phyloP scores from a whole-genome alignment of 768 basidiomycete genomes.

The Tylopilus subfusipes region DNA sequence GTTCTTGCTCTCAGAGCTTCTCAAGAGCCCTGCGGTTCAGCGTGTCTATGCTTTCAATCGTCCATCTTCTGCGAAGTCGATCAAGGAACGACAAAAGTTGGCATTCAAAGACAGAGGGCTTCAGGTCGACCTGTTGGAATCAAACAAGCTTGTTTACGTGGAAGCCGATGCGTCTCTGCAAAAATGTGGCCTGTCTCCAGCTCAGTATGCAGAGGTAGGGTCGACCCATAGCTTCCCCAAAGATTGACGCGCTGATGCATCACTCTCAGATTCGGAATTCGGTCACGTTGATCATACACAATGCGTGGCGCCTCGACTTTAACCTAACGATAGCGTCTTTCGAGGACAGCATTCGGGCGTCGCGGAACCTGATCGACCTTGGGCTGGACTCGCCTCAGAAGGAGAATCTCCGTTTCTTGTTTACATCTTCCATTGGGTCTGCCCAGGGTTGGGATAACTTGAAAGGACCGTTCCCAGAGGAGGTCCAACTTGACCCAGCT shows the following conservation, averaged over 20 bases:
- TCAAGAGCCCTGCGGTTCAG: conserved; percentile 20
- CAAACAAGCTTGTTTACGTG: conserved; percentile 34
- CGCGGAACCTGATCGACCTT: conserved; percentile 36
- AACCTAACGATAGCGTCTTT: conserved; percentile 41
- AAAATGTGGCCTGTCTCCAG: conserved; percentile 29
- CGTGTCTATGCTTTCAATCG: conserved; percentile 36
- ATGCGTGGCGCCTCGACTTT: conserved; percentile 46
- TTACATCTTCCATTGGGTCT: conserved; percentile 40
- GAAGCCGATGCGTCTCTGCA: conserved; percentile 31
- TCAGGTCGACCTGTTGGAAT: conserved; percentile 23
- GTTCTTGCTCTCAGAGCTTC: conserved; percentile 31
- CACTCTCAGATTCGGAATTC: conserved; percentile 29
- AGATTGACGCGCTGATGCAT: neutral
- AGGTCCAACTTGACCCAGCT: conserved; percentile 28
- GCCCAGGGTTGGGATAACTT: conserved; percentile 29
- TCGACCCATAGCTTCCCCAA: neutral
- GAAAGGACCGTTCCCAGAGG: conserved; percentile 36
- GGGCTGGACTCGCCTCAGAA: conserved; percentile 28
- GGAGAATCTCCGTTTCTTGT: conserved; percentile 33
- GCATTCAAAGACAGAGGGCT: conserved; percentile 34
- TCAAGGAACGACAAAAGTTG: conserved; percentile 26
- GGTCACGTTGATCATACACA: conserved; percentile 39
- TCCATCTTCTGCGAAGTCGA: conserved; percentile 10
- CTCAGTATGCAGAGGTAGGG: conserved; percentile 18
- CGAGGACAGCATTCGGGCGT: conserved; percentile 38